Evolutionary conservation across 1,139 yeast genomes (phyloP), one percentile per base, ranked within the genome.

Genomic region (Protomyces arabidopsidicola): DNA sequence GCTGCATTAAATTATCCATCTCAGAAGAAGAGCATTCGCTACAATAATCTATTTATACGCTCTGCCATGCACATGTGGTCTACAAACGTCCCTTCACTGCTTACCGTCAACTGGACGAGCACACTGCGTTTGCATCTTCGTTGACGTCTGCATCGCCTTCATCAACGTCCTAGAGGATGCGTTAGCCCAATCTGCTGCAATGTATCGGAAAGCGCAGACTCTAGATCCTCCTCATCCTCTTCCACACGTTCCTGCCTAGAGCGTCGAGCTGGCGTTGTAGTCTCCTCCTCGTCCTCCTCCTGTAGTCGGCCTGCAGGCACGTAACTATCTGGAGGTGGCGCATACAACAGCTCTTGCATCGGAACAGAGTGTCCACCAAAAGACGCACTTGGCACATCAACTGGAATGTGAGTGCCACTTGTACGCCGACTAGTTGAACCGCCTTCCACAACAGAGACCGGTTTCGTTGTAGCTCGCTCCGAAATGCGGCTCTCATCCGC

Each of bases 281-380:
- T 16, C 42, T 38, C 42, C n/a, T 38, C 42, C 16, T 38, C 42
- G n/a, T 38, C 42, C 31, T 27, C 31, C 42, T 36, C 42, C 4
- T 36, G 42, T 5, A 12, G 4, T 12, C 42, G 42, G 9, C 42
- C 16, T 12, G 16, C 42, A 6, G 22, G 22, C 24, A 42, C 48
- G 16, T 6, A 42, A 10, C 48, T 42, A 22, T 58, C 62, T 18
- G 62, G 56, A 5, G 62, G 62, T 12, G 62, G 62, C 14, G 56
- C 55, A 34, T 58, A 58, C n/a, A 58, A 24, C 4, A 58, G 53
- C 35, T 58, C 62, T 27, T 45, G 56, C 45, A 58, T 27, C 3
- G 62, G 62, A 4, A 58, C 39, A 2, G 62, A 58, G 3, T 42
- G 48, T 10, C 48, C 48, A 20, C 48, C 48, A 18, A 8, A 42